These are phyloP conservation scores for Cercophora scortea DNA, from an alignment of 495 filamentous ascomycete genomes.

Conservation along the genomic window DNA sequence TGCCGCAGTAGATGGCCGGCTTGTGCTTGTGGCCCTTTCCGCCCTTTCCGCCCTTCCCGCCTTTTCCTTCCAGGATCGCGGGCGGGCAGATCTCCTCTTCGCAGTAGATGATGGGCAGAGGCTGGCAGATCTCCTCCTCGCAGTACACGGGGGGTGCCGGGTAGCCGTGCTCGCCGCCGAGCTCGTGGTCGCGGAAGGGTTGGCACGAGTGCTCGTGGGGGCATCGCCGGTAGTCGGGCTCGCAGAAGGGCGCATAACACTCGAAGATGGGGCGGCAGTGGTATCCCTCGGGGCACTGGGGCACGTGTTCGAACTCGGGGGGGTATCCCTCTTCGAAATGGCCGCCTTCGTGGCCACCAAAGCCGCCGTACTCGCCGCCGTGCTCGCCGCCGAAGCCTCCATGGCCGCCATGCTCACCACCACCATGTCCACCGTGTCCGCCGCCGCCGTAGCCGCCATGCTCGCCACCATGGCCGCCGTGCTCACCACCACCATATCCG, in stretches of 20 bases:
- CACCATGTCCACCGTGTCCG: background rate
- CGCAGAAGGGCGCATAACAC: slow-evolving; percentile 5
- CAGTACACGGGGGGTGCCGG: slow-evolving; percentile 1
- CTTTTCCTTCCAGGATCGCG: background rate
- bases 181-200: background rate
- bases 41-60: background rate
- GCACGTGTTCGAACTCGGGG: background rate
- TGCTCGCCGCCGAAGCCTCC: background rate
- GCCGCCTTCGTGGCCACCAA: background rate
- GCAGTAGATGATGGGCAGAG: too few relatives aligned
- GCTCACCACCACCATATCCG: background rate
- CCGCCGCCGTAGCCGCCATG: background rate
- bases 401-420: background rate
- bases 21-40: background rate
- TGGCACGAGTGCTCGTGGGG: slow-evolving; percentile 8
- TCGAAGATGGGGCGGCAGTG: slow-evolving; percentile 6
- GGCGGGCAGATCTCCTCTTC: background rate
- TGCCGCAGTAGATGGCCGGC: too few relatives aligned
- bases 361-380: background rate
- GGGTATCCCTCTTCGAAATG: background rate
- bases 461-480: background rate
- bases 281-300: slow-evolving; percentile 7
- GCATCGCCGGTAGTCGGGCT: slow-evolving; percentile 5
- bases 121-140: too few relatives aligned
- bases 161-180: background rate